Conservation (phyloP, 1,284 basidiomycete genomes). For the Papiliotrema flavescens region DNA sequence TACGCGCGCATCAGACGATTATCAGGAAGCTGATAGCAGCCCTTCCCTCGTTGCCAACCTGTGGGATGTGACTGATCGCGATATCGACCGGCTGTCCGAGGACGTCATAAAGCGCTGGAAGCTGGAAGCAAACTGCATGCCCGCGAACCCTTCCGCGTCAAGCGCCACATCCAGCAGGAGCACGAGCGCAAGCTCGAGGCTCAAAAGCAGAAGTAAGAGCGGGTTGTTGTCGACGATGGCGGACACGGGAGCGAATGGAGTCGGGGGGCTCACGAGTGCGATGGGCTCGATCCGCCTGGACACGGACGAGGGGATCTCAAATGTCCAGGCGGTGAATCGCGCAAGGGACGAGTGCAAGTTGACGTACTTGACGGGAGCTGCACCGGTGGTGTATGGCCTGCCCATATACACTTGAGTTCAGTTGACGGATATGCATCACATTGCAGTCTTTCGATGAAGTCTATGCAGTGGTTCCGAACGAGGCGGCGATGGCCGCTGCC, state of each 20-base stretch:
- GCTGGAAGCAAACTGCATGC: conserved; percentile 51
- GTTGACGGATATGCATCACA: too few species aligned
- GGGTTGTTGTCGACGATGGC: conserved; percentile 18
- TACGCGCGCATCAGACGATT: neutral
- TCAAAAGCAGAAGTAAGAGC: neutral
- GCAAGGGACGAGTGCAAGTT: conserved; percentile 80
- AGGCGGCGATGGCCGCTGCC: too few species aligned
- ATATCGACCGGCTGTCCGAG: conserved; percentile 89
- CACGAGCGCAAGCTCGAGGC: neutral
- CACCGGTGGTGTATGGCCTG: conserved; percentile 90
- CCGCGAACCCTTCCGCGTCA: neutral
- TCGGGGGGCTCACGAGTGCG: neutral
- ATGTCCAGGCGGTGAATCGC: conserved; percentile 74
- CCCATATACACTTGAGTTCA: conserved; percentile 51
- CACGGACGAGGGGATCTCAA: conserved; percentile 48
- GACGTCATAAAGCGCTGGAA: conserved; percentile 73
- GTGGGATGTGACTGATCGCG: conserved; percentile 98
- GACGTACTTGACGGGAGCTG: conserved; percentile 92
- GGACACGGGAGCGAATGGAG: neutral
- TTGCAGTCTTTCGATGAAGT: too few species aligned
- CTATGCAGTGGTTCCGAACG: too few species aligned
- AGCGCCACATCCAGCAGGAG: neutral
- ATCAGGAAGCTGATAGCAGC: conserved; percentile 49
- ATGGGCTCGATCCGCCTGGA: neutral
- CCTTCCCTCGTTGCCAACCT: conserved; percentile 90